Base-by-base conservation (phyloP, 2,329 filamentous ascomycete species). In the Xylariaceae sp. region DNA sequence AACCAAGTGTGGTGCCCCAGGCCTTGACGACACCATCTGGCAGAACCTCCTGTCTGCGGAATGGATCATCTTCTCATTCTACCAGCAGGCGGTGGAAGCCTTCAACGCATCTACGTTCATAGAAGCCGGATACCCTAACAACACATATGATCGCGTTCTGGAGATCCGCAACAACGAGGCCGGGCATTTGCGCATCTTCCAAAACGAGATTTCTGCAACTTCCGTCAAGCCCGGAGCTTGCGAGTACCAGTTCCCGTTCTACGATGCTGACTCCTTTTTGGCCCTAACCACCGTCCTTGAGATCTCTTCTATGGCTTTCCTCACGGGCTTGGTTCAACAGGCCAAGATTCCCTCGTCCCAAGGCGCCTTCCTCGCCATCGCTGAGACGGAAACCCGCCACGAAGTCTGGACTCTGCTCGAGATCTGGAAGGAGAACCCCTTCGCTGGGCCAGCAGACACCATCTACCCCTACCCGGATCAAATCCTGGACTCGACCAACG, bases 81-180 rank as follows among this genome's bases (percentile, higher is more conserved):
- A 75, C 58, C 59, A 61, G 40, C 66, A 74, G 49, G 62, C 67
- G 9, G 68, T 74, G 0, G 70, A 74, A 46, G 49, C 51, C 2
- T 75, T 74, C 63, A 71, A 68, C 38, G 41, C 48, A 12, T 55
- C 61, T 2, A 52, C 58, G 10, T 74, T 75, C 54, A 43, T 58
- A 42, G 41, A 45, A 47, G 51, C 47, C 30, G 59, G 58, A 42
- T 53, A 69, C 27, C 68, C 68, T 6, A 69, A 72, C 42, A 69
- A 56, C 5, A 75, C 72, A 10, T 59, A 60, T 43, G 36, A 57
- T 43, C 56, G 56, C 44, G 53, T 61, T 48, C 53, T 30, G 49
- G 66, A 74, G 51, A 75, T 75, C 45, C 66, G 71, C 6, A 68
- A 75, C 52, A 75, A 73, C 39, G 73, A 75, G 58, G 71, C 71